Base-by-base conservation (phyloP, 441 rosid genomes). In the Gossypium davidsonii region DNA sequence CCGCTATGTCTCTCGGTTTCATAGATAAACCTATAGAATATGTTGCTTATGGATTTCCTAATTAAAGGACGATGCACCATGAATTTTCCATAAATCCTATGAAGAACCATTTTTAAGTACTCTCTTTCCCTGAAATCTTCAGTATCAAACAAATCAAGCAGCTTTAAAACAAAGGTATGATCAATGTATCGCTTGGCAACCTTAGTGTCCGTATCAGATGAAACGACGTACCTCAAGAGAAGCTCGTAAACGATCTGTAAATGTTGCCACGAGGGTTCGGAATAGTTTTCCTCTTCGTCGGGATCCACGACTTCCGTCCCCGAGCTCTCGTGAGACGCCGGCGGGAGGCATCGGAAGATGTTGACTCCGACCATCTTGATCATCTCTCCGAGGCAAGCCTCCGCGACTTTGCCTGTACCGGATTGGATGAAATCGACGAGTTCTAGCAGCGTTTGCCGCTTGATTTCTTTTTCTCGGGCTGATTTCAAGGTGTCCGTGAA, bases 231-330 rank as follows among this genome's bases (percentile, higher is more conserved):
- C 82, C 91, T 82, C 70, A 90, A 74, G 7, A 90, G 77, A 18
- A 90, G 74, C 78, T 90, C 96, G 44, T 90, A 90, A 31, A 89
- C 87, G 17, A 91, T 85, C 86, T 89, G 97, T 77, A 94, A 81
- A 86, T 94, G 98, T 44, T 89, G 90, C 98, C 98, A 94, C 2
- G 92, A 78, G 0, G 97, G 95, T 42, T 94, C 97, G 75, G 88
- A 72, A 79, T 86, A 90, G 0, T 91, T 91, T 51, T 94, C 98
- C 17, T 94, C 98, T 76, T 94, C 98, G 52, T 94, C 98, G 0
- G 90, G 97, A 81, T 94, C 97, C 0, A 80, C 68, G 14, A 76
- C 81, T 72, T 89, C 97, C 78, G 89, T 93, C 3, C 96, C 98
- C 0, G 95, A 90, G 28, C 84, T 89, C 72, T 93, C 96, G 10